Conservation (phyloP, 2,329 filamentous ascomycete species). For the Xylaria sp. region DNA sequence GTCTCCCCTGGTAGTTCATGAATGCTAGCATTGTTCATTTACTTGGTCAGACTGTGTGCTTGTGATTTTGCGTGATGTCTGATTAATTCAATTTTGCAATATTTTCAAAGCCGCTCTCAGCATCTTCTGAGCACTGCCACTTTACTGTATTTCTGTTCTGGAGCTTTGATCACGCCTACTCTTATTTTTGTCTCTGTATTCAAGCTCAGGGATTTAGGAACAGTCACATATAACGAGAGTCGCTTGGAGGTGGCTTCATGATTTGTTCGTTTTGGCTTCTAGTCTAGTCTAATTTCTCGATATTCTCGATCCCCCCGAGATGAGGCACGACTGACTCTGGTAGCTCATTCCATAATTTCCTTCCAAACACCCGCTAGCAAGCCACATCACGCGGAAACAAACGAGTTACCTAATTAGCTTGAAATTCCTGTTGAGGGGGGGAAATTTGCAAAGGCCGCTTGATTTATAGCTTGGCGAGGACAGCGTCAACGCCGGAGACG, state of each 20-base stretch:
- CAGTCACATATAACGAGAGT: neutral
- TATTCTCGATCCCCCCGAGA: constrained; percentile 10
- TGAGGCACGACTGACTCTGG: neutral
- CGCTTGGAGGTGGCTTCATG: neutral
- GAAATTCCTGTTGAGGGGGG: neutral
- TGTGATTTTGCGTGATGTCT: constrained; percentile 16
- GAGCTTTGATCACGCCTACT: neutral
- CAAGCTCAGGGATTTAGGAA: neutral
- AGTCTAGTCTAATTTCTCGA: constrained; percentile 24
- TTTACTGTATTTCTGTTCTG: too few relatives aligned
- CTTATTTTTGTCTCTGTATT: neutral
- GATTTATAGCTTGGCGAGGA: constrained; percentile 64
- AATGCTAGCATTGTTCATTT: constrained; percentile 49
- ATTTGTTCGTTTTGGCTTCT: constrained; percentile 24
- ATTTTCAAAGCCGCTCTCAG: neutral
- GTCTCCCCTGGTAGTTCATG: constrained; percentile 48
- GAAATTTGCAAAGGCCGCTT: too few relatives aligned
- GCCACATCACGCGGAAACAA: neutral
- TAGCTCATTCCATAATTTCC: neutral
- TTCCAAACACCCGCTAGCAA: constrained; percentile 7
- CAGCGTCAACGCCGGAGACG: constrained; percentile 63
- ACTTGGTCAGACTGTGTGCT: constrained; percentile 23
- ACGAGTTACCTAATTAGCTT: neutral
- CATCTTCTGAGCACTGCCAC: too few relatives aligned
- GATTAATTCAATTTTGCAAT: neutral